These are phyloP conservation scores for Asterophora lycoperdoides DNA, from an alignment of 768 basidiomycete species.

Conservation along the genomic window DNA sequence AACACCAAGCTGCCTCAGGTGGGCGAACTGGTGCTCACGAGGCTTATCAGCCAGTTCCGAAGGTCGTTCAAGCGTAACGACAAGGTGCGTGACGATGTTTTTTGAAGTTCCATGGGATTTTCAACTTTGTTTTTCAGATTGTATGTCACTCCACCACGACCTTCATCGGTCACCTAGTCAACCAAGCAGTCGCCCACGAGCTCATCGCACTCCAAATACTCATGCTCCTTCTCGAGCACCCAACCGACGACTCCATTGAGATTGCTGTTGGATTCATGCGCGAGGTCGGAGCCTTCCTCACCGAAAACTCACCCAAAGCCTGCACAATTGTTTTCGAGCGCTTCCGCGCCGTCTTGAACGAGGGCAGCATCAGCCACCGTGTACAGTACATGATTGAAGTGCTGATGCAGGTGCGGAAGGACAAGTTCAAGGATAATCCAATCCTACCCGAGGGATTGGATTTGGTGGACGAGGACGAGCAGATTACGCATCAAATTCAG, in stretches of 20 bases:
- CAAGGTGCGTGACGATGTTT: conserved; percentile 59
- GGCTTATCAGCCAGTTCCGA: conserved; percentile 93
- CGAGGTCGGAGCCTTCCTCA: conserved; percentile 93
- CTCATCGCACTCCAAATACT: conserved; percentile 94
- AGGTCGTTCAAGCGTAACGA: conserved; percentile 95
- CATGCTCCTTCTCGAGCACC: conserved; percentile 89
- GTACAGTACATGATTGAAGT: conserved; percentile 99
- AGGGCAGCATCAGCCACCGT: conserved; percentile 90
- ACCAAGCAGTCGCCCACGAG: conserved; percentile 91
- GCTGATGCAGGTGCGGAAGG: conserved; percentile 97
- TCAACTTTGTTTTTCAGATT: conserved; percentile 45
- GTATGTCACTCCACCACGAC: conserved; percentile 92
- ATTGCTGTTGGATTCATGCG: conserved; percentile 97
- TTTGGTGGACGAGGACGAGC: conserved; percentile 96
- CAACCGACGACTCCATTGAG: conserved; percentile 97
- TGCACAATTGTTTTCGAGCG: conserved; percentile 95
- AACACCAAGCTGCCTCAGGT: conserved; percentile 97
- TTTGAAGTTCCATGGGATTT: neutral
- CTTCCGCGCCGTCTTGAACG: conserved; percentile 94
- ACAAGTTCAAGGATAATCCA: conserved; percentile 99
- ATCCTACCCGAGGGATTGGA: conserved; percentile 92
- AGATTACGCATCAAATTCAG: conserved; percentile 91
- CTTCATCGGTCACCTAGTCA: conserved; percentile 88
- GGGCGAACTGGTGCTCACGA: conserved; percentile 84
- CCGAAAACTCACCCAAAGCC: conserved; percentile 91